Evolutionary conservation across 1,139 yeast species (phyloP).

Genomic region (Pichia sp.): DNA sequence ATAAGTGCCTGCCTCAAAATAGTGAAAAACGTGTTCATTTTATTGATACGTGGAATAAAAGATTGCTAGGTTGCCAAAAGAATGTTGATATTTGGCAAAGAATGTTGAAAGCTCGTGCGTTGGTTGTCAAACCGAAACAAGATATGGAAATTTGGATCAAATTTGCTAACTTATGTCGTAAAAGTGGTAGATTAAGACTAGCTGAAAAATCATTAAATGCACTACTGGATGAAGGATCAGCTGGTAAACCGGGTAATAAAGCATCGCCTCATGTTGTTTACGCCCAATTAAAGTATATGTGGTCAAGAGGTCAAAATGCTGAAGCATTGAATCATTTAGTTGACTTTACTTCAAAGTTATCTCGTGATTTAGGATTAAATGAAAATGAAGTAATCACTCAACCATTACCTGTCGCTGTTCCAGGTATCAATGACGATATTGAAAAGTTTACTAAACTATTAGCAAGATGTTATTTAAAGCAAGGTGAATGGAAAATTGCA

Average conservation of each 20-base stretch:
- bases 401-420: conserved; percentile 72
- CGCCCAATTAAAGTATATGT: conserved; percentile 92
- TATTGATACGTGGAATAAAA: conserved; percentile 90
- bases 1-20: conserved; percentile 76
- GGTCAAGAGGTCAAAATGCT: conserved; percentile 88
- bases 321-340: conserved; percentile 83
- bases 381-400: conserved; percentile 80
- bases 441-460: conserved; percentile 80
- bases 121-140: conserved; percentile 90
- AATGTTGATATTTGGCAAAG: conserved; percentile 99
- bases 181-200: conserved; percentile 83
- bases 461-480: conserved; percentile 92
- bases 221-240: conserved; percentile 52
- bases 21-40: conserved; percentile 72
- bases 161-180: conserved; percentile 92
- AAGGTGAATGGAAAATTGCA: conserved; percentile 96
- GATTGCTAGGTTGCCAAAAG: conserved; percentile 88
- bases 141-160: conserved; percentile 99
- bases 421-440: conserved; percentile 70
- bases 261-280: conserved; percentile 96
- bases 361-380: conserved; percentile 76
- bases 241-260: conserved; percentile 41
- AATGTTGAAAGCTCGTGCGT: conserved; percentile 85
- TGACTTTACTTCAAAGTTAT: conserved; percentile 87
- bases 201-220: conserved; percentile 88